These are phyloP conservation scores for Rhodomyrtus psidioides DNA, from an alignment of 441 rosid genomes.

Conservation along the genomic window DNA sequence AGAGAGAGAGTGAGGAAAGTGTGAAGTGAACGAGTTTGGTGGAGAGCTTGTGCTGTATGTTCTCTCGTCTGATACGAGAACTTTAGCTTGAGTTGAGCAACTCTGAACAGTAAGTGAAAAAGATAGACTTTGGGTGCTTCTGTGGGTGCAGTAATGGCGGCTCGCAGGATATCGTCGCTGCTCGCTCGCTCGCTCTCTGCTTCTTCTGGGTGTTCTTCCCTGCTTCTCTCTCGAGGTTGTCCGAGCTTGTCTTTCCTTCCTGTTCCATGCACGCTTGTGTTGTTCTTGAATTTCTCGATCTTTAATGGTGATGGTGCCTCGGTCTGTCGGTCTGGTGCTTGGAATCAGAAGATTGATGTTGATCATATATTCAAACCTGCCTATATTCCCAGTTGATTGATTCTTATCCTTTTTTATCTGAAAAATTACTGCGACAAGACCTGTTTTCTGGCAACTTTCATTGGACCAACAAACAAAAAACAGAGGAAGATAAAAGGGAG, in stretches of 20 bases:
- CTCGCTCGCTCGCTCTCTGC: conserved; percentile 53
- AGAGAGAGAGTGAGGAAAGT: not conserved
- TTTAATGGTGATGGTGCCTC: not conserved
- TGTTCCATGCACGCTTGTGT: not conserved
- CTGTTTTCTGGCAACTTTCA: not conserved
- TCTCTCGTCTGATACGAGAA: not conserved
- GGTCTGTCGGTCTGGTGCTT: not conserved
- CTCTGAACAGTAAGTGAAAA: not conserved
- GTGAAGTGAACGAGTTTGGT: not conserved
- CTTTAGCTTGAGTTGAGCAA: not conserved
- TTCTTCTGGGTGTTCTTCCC: conserved; percentile 23
- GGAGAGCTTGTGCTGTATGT: not conserved
- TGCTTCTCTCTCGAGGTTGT: conserved; percentile 43
- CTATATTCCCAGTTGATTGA: not conserved
- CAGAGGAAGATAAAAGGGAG: not conserved
- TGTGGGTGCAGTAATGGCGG: conserved; percentile 37
- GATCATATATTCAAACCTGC: not conserved
- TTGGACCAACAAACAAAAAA: not conserved
- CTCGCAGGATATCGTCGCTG: conserved; percentile 61
- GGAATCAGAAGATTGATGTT: not conserved
- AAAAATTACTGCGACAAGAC: not conserved
- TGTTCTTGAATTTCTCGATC: not conserved
- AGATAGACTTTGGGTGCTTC: not conserved
- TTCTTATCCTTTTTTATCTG: not conserved
- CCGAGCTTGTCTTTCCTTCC: not conserved